A percentile compares a stretch with the other conserved stretches of the same genome.
phyloP scores from a whole-genome alignment of 768 basidiomycete genomes.

The Trametes villosa region DNA sequence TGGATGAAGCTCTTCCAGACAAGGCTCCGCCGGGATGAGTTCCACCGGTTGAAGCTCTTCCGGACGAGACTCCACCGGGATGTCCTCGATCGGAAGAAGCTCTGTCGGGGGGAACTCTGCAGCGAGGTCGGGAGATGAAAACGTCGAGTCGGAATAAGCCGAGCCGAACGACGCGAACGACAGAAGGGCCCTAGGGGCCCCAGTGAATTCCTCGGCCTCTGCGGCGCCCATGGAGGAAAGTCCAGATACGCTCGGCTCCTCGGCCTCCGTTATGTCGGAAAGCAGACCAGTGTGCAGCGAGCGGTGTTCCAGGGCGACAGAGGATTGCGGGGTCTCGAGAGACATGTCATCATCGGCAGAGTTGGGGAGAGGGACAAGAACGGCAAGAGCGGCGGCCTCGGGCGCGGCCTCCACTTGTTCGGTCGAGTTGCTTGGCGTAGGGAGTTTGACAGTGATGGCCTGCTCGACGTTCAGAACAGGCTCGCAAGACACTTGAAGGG shows the following conservation, averaged over 20 bases:
- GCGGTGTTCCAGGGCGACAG: not conserved
- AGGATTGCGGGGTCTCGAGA: not conserved
- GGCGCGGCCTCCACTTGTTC: too few species aligned
- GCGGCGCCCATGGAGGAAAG: not conserved
- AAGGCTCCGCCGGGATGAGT: too few species aligned
- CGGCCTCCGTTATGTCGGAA: slow-evolving; percentile 18
- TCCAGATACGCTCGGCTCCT: not conserved
- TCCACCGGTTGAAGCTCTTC: too few species aligned
- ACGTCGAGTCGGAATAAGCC: slow-evolving; percentile 10
- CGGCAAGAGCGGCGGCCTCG: too few species aligned
- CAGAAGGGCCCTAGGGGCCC: not conserved
- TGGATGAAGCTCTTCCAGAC: too few species aligned
- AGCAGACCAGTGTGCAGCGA: slow-evolving; percentile 9
- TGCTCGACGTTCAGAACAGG: too few species aligned
- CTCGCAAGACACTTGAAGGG: not conserved
- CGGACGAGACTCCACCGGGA: not conserved
- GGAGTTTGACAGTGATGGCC: too few species aligned
- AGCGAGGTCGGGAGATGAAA: not conserved
- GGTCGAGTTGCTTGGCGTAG: too few species aligned
- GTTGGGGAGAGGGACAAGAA: too few species aligned
- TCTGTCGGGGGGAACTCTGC: too few species aligned
- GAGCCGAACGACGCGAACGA: slow-evolving; percentile 23
- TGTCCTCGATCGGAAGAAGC: not conserved
- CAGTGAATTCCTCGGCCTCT: not conserved
- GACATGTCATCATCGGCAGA: not conserved